phyloP scores from a whole-genome alignment of 441 rosid genomes.

The Mallotus repandus region DNA sequence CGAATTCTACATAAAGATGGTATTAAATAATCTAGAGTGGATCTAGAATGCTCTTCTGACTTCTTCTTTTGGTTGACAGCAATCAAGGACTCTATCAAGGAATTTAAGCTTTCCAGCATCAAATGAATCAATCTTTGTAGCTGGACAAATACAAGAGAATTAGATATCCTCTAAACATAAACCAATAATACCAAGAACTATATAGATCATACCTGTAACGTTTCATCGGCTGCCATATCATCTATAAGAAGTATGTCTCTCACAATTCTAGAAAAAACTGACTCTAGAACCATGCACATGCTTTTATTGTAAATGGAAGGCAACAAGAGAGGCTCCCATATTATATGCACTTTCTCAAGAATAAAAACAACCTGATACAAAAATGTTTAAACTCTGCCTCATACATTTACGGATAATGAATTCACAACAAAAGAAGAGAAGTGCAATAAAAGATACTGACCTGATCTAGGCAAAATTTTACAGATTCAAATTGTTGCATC shows the following conservation, averaged over 20 bases:
- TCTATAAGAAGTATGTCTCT: conserved; percentile 84
- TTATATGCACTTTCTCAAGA: conserved; percentile 86
- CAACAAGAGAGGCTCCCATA: conserved; percentile 90
- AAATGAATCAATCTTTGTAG: conserved; percentile 77
- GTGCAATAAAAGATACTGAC: conserved; percentile 32
- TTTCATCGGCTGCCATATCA: conserved; percentile 99
- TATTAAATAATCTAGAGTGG: conserved; percentile 54
- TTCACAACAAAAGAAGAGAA: conserved; percentile 14
- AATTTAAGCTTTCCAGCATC: conserved; percentile 73
- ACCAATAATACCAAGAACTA: conserved; percentile 4
- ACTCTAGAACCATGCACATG: conserved; percentile 79
- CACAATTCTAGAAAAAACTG: conserved; percentile 70
- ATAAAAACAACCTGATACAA: conserved; percentile 71
- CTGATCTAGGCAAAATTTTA: conserved; percentile 88
- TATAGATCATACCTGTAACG: conserved; percentile 59
- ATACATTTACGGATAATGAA: conserved; percentile 13
- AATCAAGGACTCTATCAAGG: conserved; percentile 61
- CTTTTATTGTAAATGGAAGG: conserved; percentile 81
- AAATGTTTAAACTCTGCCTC: conserved; percentile 14
- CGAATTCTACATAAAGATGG: conserved; percentile 78
- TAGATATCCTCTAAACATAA: conserved; percentile 15
- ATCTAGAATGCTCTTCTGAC: conserved; percentile 39
- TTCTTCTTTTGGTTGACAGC: conserved; percentile 37
- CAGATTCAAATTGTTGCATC: conserved; percentile 78
- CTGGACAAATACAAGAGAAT: conserved; percentile 41